Base-by-base conservation (phyloP, 2,329 filamentous ascomycete genomes). In the Dactylonectria estremocensis region DNA sequence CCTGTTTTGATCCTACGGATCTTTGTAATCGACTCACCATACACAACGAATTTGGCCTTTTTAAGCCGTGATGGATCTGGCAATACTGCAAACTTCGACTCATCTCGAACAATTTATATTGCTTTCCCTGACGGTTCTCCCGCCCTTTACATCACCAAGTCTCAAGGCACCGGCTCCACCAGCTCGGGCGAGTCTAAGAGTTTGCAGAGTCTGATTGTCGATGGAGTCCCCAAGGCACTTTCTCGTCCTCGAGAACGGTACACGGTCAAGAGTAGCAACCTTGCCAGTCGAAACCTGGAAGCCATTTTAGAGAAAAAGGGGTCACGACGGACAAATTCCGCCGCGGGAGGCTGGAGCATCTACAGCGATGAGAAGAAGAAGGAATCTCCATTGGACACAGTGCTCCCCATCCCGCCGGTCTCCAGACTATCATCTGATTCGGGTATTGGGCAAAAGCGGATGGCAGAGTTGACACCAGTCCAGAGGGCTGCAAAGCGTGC, bases 101-200 rank as follows among this genome's bases (percentile, higher is more conserved):
- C 89, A 1, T 91, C 91, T 13, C 88, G 90, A 70, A 92, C 92
- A 2, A 88, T 97, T 45, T 96, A 94, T 76, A 85, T 97, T 67
- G 92, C 93, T 2, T 95, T 97, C 74, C 94, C 95, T 0, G 91
- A 95, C 76, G 92, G 91, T 37, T 92, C 93, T 11, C 93, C 94
- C 0, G 91, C 91, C 69, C 84, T 97, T 50, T 97, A 94, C 78
- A 83, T 90, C 49, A 88, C 88, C 57, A 89, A 85, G 66, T 83
- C 86, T 6, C 83, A 86, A 65, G 78, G 83, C 22, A 78, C 80
- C 0, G 83, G 83, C 2, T 74, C 83, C 0, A 80, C 83, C 11
- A 78, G 81, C 3, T 74, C 80, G 0, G 81, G 83, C 11, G 91
- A 93, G 67, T 84, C 86, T 5, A 88, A 88, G 56, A 92, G 89